These are phyloP conservation scores for Nigrograna mackinnonii DNA, from an alignment of 2,329 filamentous ascomycete species.

Conservation along the genomic window DNA sequence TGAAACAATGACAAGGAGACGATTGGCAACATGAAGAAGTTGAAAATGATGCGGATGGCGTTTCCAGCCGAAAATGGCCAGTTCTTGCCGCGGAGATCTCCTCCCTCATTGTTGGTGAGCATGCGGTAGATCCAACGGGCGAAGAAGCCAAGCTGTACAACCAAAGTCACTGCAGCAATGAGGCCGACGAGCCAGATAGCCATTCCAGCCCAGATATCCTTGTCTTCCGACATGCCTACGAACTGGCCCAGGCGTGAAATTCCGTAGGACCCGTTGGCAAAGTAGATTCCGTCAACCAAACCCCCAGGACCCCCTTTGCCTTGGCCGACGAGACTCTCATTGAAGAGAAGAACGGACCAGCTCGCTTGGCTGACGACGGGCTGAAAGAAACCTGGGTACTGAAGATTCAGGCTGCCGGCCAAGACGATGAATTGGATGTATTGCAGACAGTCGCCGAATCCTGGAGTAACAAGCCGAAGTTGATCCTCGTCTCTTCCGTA, in stretches of 20 bases:
- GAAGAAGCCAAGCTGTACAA: slow-evolving; percentile 78
- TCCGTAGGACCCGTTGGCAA: slow-evolving; percentile 76
- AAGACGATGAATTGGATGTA: slow-evolving; percentile 93
- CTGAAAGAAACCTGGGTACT: slow-evolving; percentile 94
- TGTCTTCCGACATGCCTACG: slow-evolving; percentile 73
- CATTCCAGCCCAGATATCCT: slow-evolving; percentile 93
- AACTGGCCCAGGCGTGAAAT: slow-evolving; percentile 79
- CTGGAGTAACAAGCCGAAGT: slow-evolving; percentile 88
- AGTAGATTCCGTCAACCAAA: slow-evolving; percentile 84
- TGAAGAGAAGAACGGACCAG: slow-evolving; percentile 93
- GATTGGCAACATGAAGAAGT: slow-evolving; percentile 87
- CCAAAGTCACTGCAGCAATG: slow-evolving; percentile 65
- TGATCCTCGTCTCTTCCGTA: slow-evolving; percentile 93
- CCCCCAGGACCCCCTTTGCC: slow-evolving; percentile 64
- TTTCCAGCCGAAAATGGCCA: slow-evolving; percentile 71
- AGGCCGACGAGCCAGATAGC: slow-evolving; percentile 87
- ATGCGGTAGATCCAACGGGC: slow-evolving; percentile 75
- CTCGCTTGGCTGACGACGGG: slow-evolving; percentile 84
- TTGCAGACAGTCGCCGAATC: slow-evolving; percentile 94
- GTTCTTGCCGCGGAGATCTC: slow-evolving; percentile 90
- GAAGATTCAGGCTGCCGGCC: slow-evolving; percentile 82
- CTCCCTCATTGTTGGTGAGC: slow-evolving; percentile 72
- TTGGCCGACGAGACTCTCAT: slow-evolving; percentile 80
- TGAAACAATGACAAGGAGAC: slow-evolving; percentile 90
- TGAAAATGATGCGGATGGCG: slow-evolving; percentile 80